Base-by-base conservation (phyloP, 192 early-diverging fungal genomes). In the Gamsiella multidivaricata region DNA sequence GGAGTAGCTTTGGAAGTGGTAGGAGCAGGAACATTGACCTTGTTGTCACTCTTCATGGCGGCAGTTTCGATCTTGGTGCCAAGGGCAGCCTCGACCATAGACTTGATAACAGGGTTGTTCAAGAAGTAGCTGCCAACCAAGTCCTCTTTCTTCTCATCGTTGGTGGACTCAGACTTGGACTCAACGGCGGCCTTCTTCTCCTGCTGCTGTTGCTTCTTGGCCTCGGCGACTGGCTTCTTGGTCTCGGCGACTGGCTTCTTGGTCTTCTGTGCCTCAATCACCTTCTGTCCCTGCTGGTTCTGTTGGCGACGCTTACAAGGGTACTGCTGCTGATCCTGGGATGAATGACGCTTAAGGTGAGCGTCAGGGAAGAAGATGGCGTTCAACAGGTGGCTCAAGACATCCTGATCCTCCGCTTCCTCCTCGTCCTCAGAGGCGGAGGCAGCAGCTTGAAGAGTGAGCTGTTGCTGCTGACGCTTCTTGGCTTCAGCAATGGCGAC, bases 291-390 rank as follows among this genome's bases (percentile, higher is more conserved):
- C 23, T 47, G 22, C 54, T 56, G 3, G 17, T 59, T 31, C 43
- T 60, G 53, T 26, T 68, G 59, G 37, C 42, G 72, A 29, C 72
- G 64, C 64, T 76, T 76, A 59, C 51, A 39, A 26, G 65, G 63
- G 15, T 67, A 54, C 50, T 60, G 28, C 32, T 67, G 57, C 10
- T 67, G n/a, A n/a, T n/a, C 72, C 1, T 65, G 23, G 18, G 59
- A 26, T 52, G 66, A 57, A 26, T 67, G 72, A 22, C 65, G 73
- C 65, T 68, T 78, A 59, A 78, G 73, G 3, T 72, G 61, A 42
- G 23, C 4, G 9, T 67, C 60, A n/a, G 73, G 65, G 60, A 78
- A 68, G 34, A 78, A 68, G 73, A 78, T 29, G 37, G 64, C 52
- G 17, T 67, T 56, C 42, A 78, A 62, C 5, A 78, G 36, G 3